Evolutionary conservation across 2,329 filamentous ascomycete genomes (phyloP), one percentile per base, ranked within the genome.

Genomic region (Sclerotinia spermophila): DNA sequence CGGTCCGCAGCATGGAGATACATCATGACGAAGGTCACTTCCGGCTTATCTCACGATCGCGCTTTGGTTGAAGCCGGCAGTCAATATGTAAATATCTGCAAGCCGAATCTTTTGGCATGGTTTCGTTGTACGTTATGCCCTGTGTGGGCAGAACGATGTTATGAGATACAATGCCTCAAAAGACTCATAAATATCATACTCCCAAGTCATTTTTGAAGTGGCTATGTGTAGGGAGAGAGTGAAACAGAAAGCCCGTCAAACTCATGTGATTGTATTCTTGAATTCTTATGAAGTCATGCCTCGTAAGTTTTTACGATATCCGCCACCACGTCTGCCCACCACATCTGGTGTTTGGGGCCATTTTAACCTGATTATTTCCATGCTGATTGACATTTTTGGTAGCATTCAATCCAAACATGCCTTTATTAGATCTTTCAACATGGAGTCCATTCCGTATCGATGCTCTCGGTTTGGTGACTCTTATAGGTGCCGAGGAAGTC

Each of bases 401-500:
- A 61, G 38, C 40, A 45, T n/a, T 61, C 38, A 35, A 55, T 44
- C 33, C 45, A 24, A 56, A 67, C 3, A 69, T 71, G 66, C 71
- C 69, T 62, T 56, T 73, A 19, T n/a, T 30, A 51, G 27, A 38
- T 56, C 65, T 69, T n/a, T 66, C 48, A 38, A 59, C 48, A 27
- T 73, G 71, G 68, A 33, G 13, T 21, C 72, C 71, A 4, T 73
- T 72, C 24, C 35, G 60, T 17, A 61, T 72, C 56, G 71, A 71
- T 27, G 71, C 67, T 13, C 67, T 74, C 13, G 69, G 72, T n/a
- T 67, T 73, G 8, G 71, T 72, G 24, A 73, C 71, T 5, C 69
- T 73, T 33, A 60, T 73, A 42, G 72, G 71, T 1, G 71, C 71
- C 21, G 69, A 72, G n/a, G 71, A 72, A 61, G 66, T 73, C 30